These are phyloP conservation scores for Thuja plicata DNA, from an alignment of 83 land plant species.

Conservation along the genomic window DNA sequence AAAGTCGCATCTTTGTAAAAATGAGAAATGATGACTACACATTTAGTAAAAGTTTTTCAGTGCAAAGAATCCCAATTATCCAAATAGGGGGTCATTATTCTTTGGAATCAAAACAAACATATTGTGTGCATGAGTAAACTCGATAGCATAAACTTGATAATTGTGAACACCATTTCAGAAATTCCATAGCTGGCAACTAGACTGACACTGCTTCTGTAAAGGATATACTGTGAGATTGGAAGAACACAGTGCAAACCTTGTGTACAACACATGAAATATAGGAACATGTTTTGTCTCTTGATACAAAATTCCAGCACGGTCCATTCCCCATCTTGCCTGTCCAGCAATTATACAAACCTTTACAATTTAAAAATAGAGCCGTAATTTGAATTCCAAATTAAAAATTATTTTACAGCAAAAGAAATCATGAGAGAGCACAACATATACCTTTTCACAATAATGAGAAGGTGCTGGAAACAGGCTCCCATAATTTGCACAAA, in stretches of 20 bases:
- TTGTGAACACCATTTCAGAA: no score
- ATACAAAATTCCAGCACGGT: constrained; percentile 26
- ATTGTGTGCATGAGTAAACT: no score
- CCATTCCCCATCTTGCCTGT: constrained; percentile 51
- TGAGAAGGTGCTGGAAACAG: constrained; percentile 7
- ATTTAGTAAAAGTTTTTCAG: neutral
- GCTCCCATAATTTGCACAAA: constrained; percentile 8
- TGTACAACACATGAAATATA: constrained; percentile 29
- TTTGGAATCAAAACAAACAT: neutral
- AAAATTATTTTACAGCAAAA: neutral
- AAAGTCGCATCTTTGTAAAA: neutral
- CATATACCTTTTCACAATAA: constrained; percentile 15
- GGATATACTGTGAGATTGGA: neutral
- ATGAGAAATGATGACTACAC: neutral
- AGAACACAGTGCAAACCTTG: constrained; percentile 27
- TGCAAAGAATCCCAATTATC: neutral
- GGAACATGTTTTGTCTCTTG: constrained; percentile 33
- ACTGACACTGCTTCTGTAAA: no score
- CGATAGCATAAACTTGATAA: no score
- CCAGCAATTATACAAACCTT: neutral
- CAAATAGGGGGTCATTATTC: neutral
- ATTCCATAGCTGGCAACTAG: no score
- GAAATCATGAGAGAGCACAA: neutral
- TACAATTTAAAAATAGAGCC: neutral
- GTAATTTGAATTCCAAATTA: neutral